Percentiles rank a stretch among this genome's conserved stretches.
Evolutionary conservation across 1,139 yeast genomes (phyloP).

Genomic region (Geotrichum siamense): DNA sequence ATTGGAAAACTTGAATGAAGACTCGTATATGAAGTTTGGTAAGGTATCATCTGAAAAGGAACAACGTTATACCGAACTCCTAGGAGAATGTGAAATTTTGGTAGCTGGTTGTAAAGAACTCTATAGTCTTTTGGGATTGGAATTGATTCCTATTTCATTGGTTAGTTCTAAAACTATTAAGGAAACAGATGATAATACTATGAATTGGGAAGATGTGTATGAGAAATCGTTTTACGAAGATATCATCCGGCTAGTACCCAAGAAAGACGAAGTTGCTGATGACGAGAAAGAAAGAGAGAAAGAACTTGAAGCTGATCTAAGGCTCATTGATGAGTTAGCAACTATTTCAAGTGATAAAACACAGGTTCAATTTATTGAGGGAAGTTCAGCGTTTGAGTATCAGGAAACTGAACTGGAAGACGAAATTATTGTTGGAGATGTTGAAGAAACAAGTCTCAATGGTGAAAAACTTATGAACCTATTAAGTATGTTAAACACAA

Average conservation of each 20-base stretch:
- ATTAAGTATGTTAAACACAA: conserved; percentile 23
- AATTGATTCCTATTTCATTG: conserved; percentile 11
- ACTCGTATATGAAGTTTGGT: conserved; percentile 15
- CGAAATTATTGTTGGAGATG: conserved; percentile 23
- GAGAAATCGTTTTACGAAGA: conserved; percentile 18
- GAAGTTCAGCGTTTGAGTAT: conserved; percentile 17
- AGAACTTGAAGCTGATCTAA: conserved; percentile 16
- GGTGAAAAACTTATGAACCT: conserved; percentile 23
- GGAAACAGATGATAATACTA: conserved; percentile 11
- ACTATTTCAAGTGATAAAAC: neutral
- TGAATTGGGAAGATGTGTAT: conserved; percentile 19
- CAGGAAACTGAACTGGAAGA: conserved; percentile 24
- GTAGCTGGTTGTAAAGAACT: conserved; percentile 12
- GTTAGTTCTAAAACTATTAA: conserved; percentile 13
- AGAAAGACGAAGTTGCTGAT: conserved; percentile 10
- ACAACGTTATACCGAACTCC: conserved; percentile 6
- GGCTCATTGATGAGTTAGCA: conserved; percentile 8
- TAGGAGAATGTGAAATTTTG: conserved; percentile 14
- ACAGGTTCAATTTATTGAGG: conserved; percentile 13
- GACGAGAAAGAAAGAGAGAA: conserved; percentile 15
- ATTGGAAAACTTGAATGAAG: conserved; percentile 16
- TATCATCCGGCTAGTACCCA: conserved; percentile 13
- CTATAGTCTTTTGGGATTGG: conserved; percentile 13
- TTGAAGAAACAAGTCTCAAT: conserved; percentile 20
- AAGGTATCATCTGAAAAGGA: conserved; percentile 9